phyloP scores from a whole-genome alignment of 1,284 basidiomycete species.

The Boletellus sp. region DNA sequence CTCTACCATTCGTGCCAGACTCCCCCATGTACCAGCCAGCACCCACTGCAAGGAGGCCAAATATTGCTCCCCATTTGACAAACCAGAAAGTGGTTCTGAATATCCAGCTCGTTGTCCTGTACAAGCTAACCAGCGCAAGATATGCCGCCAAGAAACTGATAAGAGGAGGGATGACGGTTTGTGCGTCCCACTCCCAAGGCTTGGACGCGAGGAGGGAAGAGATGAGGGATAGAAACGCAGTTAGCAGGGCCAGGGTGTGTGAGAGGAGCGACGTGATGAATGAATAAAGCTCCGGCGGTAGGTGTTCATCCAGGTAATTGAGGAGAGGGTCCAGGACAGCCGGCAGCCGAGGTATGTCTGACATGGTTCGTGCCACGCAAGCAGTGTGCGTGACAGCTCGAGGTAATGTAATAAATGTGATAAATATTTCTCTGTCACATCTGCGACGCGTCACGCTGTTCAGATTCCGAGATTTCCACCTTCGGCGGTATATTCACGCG shows the following conservation, averaged over 20 bases:
- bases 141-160: slow-evolving; percentile 70
- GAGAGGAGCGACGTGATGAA: slow-evolving; percentile 50
- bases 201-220: slow-evolving; percentile 45
- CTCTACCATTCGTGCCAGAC: slow-evolving; percentile 32
- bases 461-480: slow-evolving; percentile 10
- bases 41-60: slow-evolving; percentile 48
- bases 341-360: slow-evolving; percentile 26
- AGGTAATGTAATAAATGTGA: slow-evolving; percentile 16
- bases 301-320: slow-evolving; percentile 47
- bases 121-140: slow-evolving; percentile 65
- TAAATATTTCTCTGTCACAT: slow-evolving; percentile 15
- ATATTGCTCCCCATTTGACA: slow-evolving; percentile 68
- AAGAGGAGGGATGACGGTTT: slow-evolving; percentile 66
- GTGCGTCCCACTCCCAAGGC: slow-evolving; percentile 59
- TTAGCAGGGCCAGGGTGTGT: slow-evolving; percentile 48
- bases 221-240: slow-evolving; percentile 47
- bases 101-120: slow-evolving; percentile 73
- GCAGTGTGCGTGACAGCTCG: slow-evolving; percentile 16
- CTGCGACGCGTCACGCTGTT: slow-evolving; percentile 8
- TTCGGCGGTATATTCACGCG: slow-evolving; percentile 5
- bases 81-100: slow-evolving; percentile 63
- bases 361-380: slow-evolving; percentile 27
- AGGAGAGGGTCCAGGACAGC: slow-evolving; percentile 50
- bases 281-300: slow-evolving; percentile 56
- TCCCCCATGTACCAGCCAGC: slow-evolving; percentile 51